Evolutionary conservation across 495 filamentous ascomycete species (phyloP).

Genomic region (Xylaria castorea): DNA sequence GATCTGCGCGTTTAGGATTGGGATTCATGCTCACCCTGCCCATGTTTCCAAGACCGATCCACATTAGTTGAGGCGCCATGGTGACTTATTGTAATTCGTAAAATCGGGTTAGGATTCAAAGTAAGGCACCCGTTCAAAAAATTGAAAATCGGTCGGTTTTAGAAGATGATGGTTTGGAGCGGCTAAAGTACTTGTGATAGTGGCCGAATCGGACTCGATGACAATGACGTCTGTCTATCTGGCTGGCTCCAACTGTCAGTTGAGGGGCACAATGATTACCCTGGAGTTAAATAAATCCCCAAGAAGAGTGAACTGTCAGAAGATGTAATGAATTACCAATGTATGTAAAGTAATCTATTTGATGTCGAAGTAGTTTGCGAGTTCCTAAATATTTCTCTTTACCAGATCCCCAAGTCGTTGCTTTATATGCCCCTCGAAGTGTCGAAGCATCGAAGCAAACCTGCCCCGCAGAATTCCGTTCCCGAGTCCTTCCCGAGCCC

Average conservation of each 20-base stretch:
- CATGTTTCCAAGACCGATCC: slow-evolving; percentile 93
- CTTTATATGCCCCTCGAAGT: slow-evolving; percentile 22
- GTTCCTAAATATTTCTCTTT: background rate
- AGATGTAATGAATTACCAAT: background rate
- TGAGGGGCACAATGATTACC: background rate
- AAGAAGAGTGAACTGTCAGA: background rate
- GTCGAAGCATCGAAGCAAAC: background rate
- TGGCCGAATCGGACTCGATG: background rate
- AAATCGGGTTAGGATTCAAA: background rate
- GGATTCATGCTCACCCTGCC: slow-evolving; percentile 67
- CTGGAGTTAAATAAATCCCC: background rate
- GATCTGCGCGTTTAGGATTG: background rate
- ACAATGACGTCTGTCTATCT: slow-evolving; percentile 13
- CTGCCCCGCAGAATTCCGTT: slow-evolving; percentile 13
- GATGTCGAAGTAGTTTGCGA: background rate
- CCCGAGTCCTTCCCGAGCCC: slow-evolving; percentile 15
- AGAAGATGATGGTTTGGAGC: background rate
- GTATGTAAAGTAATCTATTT: background rate
- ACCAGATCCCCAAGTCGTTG: slow-evolving; percentile 14
- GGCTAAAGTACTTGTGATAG: background rate
- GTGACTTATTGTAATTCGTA: slow-evolving; percentile 4
- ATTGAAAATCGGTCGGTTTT: background rate
- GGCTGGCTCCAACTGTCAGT: background rate
- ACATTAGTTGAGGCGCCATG: slow-evolving; percentile 73
- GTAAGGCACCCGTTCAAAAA: background rate